A percentile compares a stretch with the other conserved stretches of the same genome.
These are phyloP conservation scores for Copromyces sp. DNA, from an alignment of 495 filamentous ascomycete genomes.

Conservation along the genomic window DNA sequence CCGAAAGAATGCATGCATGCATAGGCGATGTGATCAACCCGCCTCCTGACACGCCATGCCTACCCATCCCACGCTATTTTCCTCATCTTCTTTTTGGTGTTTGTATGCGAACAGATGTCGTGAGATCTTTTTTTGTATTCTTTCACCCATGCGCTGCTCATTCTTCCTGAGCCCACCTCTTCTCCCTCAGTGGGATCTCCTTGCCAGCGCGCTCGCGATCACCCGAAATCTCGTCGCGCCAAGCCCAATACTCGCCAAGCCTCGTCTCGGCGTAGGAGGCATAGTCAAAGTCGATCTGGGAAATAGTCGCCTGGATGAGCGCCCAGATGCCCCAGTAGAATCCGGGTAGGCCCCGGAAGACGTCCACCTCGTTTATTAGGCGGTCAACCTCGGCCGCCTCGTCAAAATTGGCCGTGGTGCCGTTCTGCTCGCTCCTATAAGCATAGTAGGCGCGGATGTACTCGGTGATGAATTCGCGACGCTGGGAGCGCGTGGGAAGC, in stretches of 20 bases:
- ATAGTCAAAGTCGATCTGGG: conserved; percentile 96
- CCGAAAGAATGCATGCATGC: background rate
- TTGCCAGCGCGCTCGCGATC: conserved; percentile 43
- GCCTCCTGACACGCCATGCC: background rate
- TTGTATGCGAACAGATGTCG: background rate
- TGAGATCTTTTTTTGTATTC: background rate
- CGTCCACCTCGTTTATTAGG: conserved; percentile 71
- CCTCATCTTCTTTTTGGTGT: background rate
- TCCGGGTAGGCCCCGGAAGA: conserved; percentile 80
- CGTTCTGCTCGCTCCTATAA: conserved; percentile 36
- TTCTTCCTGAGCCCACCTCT: conserved; percentile 64
- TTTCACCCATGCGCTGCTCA: background rate
- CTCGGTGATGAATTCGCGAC: conserved; percentile 70
- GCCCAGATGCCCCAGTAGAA: conserved; percentile 93
- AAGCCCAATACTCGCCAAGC: conserved; percentile 92
- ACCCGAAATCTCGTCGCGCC: conserved; percentile 64
- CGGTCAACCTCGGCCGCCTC: conserved; percentile 47
- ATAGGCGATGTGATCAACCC: background rate
- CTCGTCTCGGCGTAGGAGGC: conserved; percentile 79
- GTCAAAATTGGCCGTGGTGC: conserved; percentile 34
- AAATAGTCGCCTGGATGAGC: conserved; percentile 90
- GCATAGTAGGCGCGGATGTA: conserved; percentile 62
- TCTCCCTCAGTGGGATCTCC: conserved; percentile 66
- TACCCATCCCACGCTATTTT: background rate
- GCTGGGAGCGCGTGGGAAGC: conserved; percentile 68